Conservation (phyloP, 805 yeast species). For the Ogataea degrootiae region DNA sequence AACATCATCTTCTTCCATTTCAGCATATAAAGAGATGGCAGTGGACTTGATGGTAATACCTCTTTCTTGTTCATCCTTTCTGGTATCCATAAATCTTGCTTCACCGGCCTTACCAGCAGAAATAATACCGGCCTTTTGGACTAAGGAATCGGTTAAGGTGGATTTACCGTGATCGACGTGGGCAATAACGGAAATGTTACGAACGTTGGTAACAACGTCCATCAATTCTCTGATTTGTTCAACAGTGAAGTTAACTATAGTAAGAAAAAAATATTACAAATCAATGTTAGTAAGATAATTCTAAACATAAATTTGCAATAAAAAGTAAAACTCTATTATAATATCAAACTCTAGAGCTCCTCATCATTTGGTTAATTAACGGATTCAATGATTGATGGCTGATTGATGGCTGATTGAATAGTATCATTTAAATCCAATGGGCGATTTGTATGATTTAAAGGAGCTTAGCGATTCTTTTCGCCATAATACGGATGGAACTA, state of each 20-base stretch:
- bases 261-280: neutral
- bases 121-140: conserved; percentile 98
- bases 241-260: conserved; percentile 53
- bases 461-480: neutral
- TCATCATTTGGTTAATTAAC: too few relatives aligned
- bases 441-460: neutral
- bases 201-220: conserved; percentile 99
- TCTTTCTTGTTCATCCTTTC: conserved; percentile 99
- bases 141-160: conserved; percentile 98
- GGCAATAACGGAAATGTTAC: conserved; percentile 99
- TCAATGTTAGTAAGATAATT: conserved; percentile 1
- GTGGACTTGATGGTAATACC: conserved; percentile 99
- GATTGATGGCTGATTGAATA: too few relatives aligned
- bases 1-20: conserved; percentile 78
- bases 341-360: neutral
- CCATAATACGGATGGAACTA: too few relatives aligned
- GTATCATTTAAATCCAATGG: too few relatives aligned
- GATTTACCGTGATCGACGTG: conserved; percentile 99
- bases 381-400: too few relatives aligned
- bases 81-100: conserved; percentile 99
- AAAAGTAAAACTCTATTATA: neutral
- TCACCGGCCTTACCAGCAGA: conserved; percentile 99
- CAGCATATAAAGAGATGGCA: conserved; percentile 93
- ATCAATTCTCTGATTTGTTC: conserved; percentile 97
- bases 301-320: neutral